A percentile compares a stretch with the other conserved stretches of the same genome.
Conservation (phyloP, 1,284 basidiomycete species). For the Phenoliferia sp. region DNA sequence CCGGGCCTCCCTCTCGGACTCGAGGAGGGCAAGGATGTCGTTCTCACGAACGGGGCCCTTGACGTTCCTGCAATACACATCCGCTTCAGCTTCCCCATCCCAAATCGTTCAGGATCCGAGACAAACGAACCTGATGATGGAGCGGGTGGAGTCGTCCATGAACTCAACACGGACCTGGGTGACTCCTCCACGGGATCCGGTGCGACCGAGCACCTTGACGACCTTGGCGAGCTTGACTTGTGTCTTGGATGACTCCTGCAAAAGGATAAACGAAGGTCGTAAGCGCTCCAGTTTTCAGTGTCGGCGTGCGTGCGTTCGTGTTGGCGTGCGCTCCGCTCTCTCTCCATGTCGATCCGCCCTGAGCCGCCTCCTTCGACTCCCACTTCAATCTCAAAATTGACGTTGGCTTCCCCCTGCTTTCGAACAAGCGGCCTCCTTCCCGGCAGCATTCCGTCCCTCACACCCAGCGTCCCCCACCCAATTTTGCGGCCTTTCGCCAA, state of each 20-base stretch:
- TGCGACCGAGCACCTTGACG: constrained; percentile 96
- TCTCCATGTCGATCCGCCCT: neutral
- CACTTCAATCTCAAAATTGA: neutral
- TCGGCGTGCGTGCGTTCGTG: neutral
- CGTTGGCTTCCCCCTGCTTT: neutral
- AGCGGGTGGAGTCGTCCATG: constrained; percentile 93
- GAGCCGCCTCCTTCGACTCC: neutral
- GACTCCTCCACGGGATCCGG: constrained; percentile 98
- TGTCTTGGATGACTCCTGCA: constrained; percentile 54
- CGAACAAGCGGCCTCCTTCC: neutral
- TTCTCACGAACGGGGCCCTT: constrained; percentile 96
- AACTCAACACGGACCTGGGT: constrained; percentile 99
- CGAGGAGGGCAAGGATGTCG: constrained; percentile 95
- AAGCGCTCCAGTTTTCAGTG: neutral
- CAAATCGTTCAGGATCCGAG: neutral
- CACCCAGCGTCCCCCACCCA: neutral
- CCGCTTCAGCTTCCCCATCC: neutral
- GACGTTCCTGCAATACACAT: constrained; percentile 58
- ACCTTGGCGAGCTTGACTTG: constrained; percentile 95
- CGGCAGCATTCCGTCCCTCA: neutral
- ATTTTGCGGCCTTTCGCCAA: neutral
- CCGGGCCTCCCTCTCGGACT: constrained; percentile 99
- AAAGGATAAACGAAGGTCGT: neutral
- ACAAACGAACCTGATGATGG: constrained; percentile 70
- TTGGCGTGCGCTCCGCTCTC: neutral